phyloP scores from a whole-genome alignment of 2,329 filamentous ascomycete genomes.

The Calonectria fujianensis region DNA sequence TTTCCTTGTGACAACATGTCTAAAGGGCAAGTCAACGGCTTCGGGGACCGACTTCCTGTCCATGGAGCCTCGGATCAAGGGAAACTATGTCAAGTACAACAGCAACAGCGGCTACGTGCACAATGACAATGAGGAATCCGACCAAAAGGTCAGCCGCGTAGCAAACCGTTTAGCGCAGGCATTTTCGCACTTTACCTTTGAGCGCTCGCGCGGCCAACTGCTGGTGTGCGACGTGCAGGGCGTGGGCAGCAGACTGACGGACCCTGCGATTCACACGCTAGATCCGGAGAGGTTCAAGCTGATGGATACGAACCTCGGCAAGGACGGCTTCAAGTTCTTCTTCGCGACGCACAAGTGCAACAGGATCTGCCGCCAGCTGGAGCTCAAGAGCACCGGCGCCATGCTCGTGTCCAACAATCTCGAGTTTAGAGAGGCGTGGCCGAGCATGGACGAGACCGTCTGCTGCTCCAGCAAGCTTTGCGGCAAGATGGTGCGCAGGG shows the following conservation, averaged over 20 bases:
- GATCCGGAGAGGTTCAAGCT: neutral
- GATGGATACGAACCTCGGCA: neutral
- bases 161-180: neutral
- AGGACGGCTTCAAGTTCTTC: conserved; percentile 9
- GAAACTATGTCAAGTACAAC: neutral
- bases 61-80: neutral
- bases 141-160: neutral
- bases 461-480: conserved; percentile 65
- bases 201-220: neutral
- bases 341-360: conserved; percentile 2
- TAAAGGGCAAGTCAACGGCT: neutral
- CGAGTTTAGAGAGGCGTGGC: conserved; percentile 55
- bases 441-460: conserved; percentile 53
- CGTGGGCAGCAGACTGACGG: neutral
- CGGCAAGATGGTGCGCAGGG: conserved; percentile 55
- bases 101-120: conserved; percentile 5
- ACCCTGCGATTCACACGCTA: neutral
- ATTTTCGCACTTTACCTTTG: conserved; percentile 18
- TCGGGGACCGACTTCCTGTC: neutral
- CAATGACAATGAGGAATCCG: neutral
- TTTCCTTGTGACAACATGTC: neutral
- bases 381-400: neutral
- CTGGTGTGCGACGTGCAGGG: conserved; percentile 9
- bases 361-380: neutral
- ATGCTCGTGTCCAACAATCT: neutral